Evolutionary conservation across 495 filamentous ascomycete species (phyloP).

Genomic region (Aspergillus sclerotioniger): DNA sequence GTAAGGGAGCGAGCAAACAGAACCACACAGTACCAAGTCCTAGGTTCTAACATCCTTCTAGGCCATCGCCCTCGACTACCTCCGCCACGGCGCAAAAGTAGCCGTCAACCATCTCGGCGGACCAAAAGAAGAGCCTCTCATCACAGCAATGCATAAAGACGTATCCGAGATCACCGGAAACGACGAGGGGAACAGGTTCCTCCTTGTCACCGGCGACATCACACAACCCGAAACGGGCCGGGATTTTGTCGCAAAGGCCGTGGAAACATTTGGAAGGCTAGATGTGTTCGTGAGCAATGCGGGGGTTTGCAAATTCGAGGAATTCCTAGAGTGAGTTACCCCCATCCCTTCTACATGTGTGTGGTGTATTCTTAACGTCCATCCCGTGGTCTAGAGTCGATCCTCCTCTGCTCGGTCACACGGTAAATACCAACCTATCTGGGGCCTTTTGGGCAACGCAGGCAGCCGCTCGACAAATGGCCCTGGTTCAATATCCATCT

Average conservation of each 20-base stretch:
- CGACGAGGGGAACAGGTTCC: constrained; percentile 43
- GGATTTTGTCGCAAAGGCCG: constrained; percentile 54
- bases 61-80: constrained; percentile 69
- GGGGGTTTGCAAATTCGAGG: constrained; percentile 78
- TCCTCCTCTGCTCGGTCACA: constrained; percentile 59
- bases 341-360: neutral
- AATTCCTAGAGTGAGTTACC: constrained; percentile 64
- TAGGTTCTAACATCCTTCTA: constrained; percentile 11
- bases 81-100: constrained; percentile 67
- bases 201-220: constrained; percentile 65
- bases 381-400: constrained; percentile 36
- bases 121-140: constrained; percentile 48
- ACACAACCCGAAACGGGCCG: constrained; percentile 61
- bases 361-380: neutral
- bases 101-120: constrained; percentile 69
- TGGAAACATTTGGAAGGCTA: constrained; percentile 57
- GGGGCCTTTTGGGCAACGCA: constrained; percentile 85
- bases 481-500: constrained; percentile 48
- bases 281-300: constrained; percentile 89
- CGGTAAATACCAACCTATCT: constrained; percentile 74
- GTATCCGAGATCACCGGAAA: constrained; percentile 42
- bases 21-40: neutral
- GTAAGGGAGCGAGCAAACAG: constrained; percentile 18
- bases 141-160: constrained; percentile 52
- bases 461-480: constrained; percentile 81